Conservation (phyloP, 1,284 basidiomycete genomes). For the Tranzscheliella williamsii region DNA sequence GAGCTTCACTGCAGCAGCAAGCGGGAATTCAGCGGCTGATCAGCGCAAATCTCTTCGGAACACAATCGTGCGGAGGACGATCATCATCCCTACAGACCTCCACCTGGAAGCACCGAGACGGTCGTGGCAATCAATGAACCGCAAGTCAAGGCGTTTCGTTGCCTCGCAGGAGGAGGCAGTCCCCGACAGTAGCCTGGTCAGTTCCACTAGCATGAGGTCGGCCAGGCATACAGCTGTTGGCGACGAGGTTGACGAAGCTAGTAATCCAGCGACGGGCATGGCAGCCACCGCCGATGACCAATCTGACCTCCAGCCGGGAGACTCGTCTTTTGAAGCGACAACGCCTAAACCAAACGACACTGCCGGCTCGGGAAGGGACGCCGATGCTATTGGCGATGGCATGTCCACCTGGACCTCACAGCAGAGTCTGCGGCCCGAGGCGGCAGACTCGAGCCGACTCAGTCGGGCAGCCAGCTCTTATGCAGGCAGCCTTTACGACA, state of each 20-base stretch:
- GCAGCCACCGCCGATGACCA: no score
- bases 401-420: slow-evolving; percentile 10
- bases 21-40: not conserved
- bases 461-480: slow-evolving; percentile 33
- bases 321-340: no score
- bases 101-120: slow-evolving; percentile 24
- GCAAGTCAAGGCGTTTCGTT: slow-evolving; percentile 35
- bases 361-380: no score
- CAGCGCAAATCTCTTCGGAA: slow-evolving; percentile 42
- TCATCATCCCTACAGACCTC: slow-evolving; percentile 46
- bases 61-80: slow-evolving; percentile 50
- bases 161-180: slow-evolving; percentile 18
- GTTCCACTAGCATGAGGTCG: no score
- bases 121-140: slow-evolving; percentile 16
- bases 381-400: no score
- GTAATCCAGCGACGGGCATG: no score
- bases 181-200: no score
- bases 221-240: no score
- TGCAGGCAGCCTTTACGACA: slow-evolving; percentile 49
- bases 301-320: no score
- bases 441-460: slow-evolving; percentile 3
- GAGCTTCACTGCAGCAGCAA: no score
- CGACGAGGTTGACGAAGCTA: no score
- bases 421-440: slow-evolving; percentile 12
- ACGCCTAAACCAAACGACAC: no score